Base-by-base conservation (phyloP, 2,329 filamentous ascomycete species). In the Xylaria sp. region DNA sequence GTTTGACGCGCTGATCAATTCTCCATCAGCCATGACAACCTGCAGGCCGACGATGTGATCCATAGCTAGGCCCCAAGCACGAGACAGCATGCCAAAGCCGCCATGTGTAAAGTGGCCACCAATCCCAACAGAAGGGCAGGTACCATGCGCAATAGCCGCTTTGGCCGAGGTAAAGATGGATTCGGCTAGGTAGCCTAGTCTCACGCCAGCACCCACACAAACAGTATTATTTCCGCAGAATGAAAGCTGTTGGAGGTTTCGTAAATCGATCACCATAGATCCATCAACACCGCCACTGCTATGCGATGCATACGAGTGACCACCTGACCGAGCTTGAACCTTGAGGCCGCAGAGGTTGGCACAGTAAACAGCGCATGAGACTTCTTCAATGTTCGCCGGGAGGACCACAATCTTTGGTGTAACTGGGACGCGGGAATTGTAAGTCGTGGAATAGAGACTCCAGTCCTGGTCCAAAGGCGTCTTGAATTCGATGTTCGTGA, bases 31-130 rank as follows among this genome's bases (percentile, higher is more conserved):
- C 17, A 84, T 77, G 0, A 87, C 82, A 0, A 87, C 83, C 36
- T 84, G 81, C 2, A 85, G 76, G n/a, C 77, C 82, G 10, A 82
- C 73, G 23, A 88, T 80, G 28, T 82, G 81, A 67, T 88, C 86
- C 54, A 87, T 78, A 1, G 85, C 80, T 2, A 84, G 76, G 20
- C 86, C 86, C 82, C 84, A 87, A 36, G 81, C 78, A 4, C 86
- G 80, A 2, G 81, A 83, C 11, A 76, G 75, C 54, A 79, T 76
- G 1, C 83, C 83, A 67, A 79, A 84, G 3, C 82, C 84, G 7
- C 84, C 84, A 59, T 85, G 83, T 1, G 82, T 78, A 49, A 81
- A 80, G 69, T 85, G 84, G 0, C 84, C 84, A 1, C 80, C 83
- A 9, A 83, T 73, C 6, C 84, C 83, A 26, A 85, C 83, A 38